These are phyloP conservation scores for Hyphodiscus sp. DNA, from an alignment of 2,329 filamentous ascomycete species.

Conservation along the genomic window DNA sequence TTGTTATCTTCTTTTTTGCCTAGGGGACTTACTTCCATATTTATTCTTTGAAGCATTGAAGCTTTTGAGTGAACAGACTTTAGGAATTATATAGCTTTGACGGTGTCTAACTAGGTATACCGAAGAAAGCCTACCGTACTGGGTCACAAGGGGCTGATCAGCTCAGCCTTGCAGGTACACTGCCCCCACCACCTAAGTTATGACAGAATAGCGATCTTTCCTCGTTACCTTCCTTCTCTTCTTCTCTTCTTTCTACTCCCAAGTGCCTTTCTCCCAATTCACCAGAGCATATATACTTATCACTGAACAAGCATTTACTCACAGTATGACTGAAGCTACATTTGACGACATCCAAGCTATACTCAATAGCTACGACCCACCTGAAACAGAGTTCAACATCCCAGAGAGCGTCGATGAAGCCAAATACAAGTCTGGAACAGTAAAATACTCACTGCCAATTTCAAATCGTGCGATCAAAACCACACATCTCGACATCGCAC, in stretches of 20 bases:
- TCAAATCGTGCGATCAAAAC: conserved; percentile 34
- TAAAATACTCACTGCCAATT: conserved; percentile 1
- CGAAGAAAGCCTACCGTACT: too few relatives aligned
- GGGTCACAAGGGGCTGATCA: too few relatives aligned
- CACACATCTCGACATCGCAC: conserved; percentile 47
- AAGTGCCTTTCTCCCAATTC: neutral
- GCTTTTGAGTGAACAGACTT: too few relatives aligned
- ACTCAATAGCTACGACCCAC: conserved; percentile 5
- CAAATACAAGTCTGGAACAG: conserved; percentile 1
- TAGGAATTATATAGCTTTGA: too few relatives aligned
- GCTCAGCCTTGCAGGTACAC: too few relatives aligned
- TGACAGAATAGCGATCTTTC: too few relatives aligned
- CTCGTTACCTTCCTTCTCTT: too few relatives aligned
- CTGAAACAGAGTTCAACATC: conserved; percentile 6
- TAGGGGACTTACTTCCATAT: too few relatives aligned
- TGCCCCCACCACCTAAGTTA: too few relatives aligned
- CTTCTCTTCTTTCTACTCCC: neutral
- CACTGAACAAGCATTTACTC: neutral
- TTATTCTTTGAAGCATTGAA: too few relatives aligned
- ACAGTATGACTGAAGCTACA: neutral
- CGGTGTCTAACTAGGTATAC: too few relatives aligned
- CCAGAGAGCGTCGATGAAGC: neutral
- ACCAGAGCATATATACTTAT: neutral
- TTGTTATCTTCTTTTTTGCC: too few relatives aligned
- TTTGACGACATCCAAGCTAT: neutral